Conservation (phyloP, 208 protist genomes). For the Leptomonas pyrrhocoris region DNA sequence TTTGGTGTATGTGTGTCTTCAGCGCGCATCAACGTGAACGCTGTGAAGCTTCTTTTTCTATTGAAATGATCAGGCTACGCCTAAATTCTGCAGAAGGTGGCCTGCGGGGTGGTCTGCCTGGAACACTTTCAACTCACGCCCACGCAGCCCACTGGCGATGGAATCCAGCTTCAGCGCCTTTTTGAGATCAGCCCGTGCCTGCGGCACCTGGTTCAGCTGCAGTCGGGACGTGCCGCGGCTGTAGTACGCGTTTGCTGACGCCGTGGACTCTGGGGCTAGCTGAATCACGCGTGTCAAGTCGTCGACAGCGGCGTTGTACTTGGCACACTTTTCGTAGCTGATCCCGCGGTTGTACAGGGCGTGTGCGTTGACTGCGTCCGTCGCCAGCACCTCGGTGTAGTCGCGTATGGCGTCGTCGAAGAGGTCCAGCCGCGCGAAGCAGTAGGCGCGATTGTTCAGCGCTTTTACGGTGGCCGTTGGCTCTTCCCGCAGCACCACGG, state of each 20-base stretch:
- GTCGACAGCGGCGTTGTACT: slow-evolving; percentile 66
- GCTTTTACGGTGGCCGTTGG: slow-evolving; percentile 42
- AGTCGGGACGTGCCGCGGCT: slow-evolving; percentile 71
- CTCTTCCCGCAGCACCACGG: slow-evolving; percentile 39
- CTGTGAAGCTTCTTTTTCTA: background rate
- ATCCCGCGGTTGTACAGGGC: slow-evolving; percentile 90
- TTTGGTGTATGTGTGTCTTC: no score
- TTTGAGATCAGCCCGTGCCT: slow-evolving; percentile 30
- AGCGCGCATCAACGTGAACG: no score
- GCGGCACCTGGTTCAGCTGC: slow-evolving; percentile 29
- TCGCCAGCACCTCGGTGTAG: slow-evolving; percentile 68
- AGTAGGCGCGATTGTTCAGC: slow-evolving; percentile 86
- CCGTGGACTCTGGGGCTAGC: slow-evolving; percentile 58
- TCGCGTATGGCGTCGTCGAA: slow-evolving; percentile 79
- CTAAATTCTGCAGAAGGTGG: slow-evolving; percentile 16
- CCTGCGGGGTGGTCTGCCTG: slow-evolving; percentile 24
- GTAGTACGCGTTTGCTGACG: slow-evolving; percentile 81
- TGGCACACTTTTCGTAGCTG: slow-evolving; percentile 73
- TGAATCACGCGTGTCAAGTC: slow-evolving; percentile 81
- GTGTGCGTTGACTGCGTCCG: slow-evolving; percentile 69
- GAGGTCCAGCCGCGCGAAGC: slow-evolving; percentile 54
- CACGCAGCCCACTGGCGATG: slow-evolving; percentile 21
- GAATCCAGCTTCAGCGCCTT: slow-evolving; percentile 28
- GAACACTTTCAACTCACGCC: slow-evolving; percentile 21
- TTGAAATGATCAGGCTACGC: background rate